Percentiles rank a stretch among this genome's conserved stretches.
These are phyloP conservation scores for Naganishia sp. DNA, from an alignment of 1,284 basidiomycete genomes.

Conservation along the genomic window DNA sequence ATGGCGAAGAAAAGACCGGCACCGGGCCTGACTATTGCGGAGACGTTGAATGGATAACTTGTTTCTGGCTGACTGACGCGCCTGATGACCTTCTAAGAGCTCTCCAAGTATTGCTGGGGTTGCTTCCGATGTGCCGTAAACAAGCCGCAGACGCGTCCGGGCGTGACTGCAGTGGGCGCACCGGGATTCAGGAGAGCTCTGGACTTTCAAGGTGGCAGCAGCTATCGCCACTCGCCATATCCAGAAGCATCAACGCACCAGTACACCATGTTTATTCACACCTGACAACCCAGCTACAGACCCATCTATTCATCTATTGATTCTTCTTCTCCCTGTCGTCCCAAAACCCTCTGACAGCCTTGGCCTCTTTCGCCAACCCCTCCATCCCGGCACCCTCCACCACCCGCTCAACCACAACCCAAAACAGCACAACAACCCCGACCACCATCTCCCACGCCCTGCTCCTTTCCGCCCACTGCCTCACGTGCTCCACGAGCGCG, in stretches of 20 bases:
- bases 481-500: conserved; percentile 30
- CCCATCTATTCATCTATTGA: conserved; percentile 13
- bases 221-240: no score
- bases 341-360: conserved; percentile 36
- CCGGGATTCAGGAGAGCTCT: no score
- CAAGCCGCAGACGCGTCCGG: neutral
- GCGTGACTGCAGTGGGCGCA: neutral
- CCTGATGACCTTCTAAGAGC: no score
- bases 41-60: no score
- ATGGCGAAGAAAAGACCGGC: neutral
- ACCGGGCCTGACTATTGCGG: neutral
- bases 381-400: conserved; percentile 22
- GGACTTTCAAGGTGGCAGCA: no score
- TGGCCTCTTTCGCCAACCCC: conserved; percentile 33
- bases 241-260: no score
- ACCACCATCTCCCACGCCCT: conserved; percentile 36
- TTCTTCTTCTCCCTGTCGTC: conserved; percentile 10
- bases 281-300: neutral
- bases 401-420: conserved; percentile 39
- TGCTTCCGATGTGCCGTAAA: neutral
- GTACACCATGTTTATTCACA: no score
- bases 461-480: conserved; percentile 27
- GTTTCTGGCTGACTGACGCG: no score
- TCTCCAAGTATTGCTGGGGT: no score
- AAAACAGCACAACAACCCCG: conserved; percentile 36